Evolutionary conservation across 257 asterid genomes (phyloP), one percentile per base, ranked within the genome.

Genomic region (Linaria vulgaris): DNA sequence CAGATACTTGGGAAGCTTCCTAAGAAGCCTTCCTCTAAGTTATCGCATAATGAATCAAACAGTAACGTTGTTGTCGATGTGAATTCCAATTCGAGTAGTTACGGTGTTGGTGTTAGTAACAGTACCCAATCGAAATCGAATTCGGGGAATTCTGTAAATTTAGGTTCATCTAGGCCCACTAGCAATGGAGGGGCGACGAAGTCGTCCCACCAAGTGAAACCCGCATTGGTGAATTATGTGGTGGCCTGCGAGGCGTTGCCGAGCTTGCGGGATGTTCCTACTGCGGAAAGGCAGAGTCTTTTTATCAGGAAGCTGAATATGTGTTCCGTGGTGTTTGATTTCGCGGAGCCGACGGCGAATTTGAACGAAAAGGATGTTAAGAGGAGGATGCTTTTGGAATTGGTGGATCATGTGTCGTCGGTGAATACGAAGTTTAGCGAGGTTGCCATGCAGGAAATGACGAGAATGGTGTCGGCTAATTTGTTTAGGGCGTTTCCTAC

Each of bases 361-460:
- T 46, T 67, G 70, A 70, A 70, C 39, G 77, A 73, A 66, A 78
- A 73, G 62, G 77, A 78, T 52, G 72, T 70, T 24, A 78, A 78
- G 71, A 70, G 74, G 51, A 78, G 72, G 60, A 78, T 75, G 22
- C 70, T 78, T 66, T 70, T 78, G 63, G 82, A 78, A 60, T 63
- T 78, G 48, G 82, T 74, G 3, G 79, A 78, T 66, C 70, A 73
- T 53, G 63, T 73, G 4, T 37, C 74, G 14, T 37, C 76, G 11
- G 74, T 66, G 43, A 73, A 59, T 47, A 39, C 71, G 8, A 77
- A 74, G 74, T 73, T 73, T 56, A 70, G 56, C 59, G 82, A 77
- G 63, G 69, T 66, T 27, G 52, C 69, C 24, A 66, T 77, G 82
- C 76, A 69, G 69, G 82, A 73, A 63, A 56, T 77, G 61, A 49